phyloP scores from a whole-genome alignment of 75 land plant species.

The Cupressus sempervirens region DNA sequence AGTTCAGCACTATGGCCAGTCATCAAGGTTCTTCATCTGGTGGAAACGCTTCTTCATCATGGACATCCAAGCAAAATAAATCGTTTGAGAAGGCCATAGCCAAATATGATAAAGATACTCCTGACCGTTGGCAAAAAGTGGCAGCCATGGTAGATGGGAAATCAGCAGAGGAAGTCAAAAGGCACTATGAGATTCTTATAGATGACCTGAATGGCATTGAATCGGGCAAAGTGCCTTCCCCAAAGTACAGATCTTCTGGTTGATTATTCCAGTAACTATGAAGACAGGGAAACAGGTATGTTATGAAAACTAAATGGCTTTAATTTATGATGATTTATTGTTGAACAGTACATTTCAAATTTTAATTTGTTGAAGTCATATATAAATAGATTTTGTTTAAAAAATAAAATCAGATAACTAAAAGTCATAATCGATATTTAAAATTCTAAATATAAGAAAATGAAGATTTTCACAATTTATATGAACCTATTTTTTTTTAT shows the following conservation, averaged over 20 bases:
- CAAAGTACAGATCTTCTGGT: conserved; percentile 36
- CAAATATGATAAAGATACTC: conserved; percentile 12
- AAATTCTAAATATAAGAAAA: too few relatives aligned
- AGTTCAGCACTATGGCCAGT: not conserved
- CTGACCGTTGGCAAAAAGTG: conserved; percentile 69
- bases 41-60: not conserved
- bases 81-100: conserved; percentile 64
- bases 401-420: too few relatives aligned
- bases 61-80: conserved; percentile 72
- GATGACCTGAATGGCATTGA: conserved; percentile 62
- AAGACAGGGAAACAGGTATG: not conserved
- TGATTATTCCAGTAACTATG: not conserved
- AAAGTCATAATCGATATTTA: too few relatives aligned
- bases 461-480: too few relatives aligned
- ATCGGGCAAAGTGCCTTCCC: conserved; percentile 44
- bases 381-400: too few relatives aligned
- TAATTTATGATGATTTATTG: too few relatives aligned
- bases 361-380: too few relatives aligned
- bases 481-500: too few relatives aligned
- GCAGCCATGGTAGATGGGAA: conserved; percentile 70
- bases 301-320: too few relatives aligned
- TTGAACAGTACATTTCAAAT: too few relatives aligned
- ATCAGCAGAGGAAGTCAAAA: conserved; percentile 63
- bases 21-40: not conserved
- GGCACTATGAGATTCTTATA: conserved; percentile 12